Percentiles rank a stretch among this genome's conserved stretches.
Conservation (phyloP, 176 grass and related monocot genomes). For the Pontederia paniculata region DNA sequence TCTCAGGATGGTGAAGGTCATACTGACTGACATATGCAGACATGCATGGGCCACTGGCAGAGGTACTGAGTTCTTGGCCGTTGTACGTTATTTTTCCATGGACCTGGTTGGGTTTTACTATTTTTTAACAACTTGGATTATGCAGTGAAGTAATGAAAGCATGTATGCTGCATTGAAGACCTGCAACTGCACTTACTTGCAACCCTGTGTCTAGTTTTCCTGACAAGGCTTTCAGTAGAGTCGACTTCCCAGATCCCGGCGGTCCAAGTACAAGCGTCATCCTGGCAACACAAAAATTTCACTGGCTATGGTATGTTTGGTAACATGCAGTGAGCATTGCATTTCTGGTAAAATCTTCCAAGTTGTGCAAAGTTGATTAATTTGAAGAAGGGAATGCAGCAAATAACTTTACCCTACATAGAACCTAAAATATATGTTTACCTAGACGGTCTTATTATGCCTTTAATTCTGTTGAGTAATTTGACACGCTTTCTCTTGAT, state of each 20-base stretch:
- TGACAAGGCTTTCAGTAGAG: slow-evolving; percentile 63
- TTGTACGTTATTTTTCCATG: slow-evolving; percentile 60
- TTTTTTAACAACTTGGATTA: too few relatives aligned
- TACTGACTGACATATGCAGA: slow-evolving; percentile 73
- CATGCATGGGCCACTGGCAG: slow-evolving; percentile 33
- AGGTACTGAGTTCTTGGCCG: slow-evolving; percentile 44
- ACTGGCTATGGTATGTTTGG: not conserved
- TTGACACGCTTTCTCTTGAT: too few relatives aligned
- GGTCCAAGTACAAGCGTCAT: slow-evolving; percentile 94
- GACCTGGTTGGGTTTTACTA: slow-evolving; percentile 18
- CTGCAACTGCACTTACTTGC: slow-evolving; percentile 36
- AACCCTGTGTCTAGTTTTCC: slow-evolving; percentile 52
- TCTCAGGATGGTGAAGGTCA: slow-evolving; percentile 94
- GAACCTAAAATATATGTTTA: too few relatives aligned
- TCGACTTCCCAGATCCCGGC: slow-evolving; percentile 85
- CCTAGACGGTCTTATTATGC: too few relatives aligned
- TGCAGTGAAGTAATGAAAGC: not conserved
- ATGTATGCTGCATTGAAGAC: not conserved
- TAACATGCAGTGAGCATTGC: too few relatives aligned
- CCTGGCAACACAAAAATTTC: slow-evolving; percentile 29
- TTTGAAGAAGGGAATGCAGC: too few relatives aligned
- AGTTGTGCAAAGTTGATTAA: too few relatives aligned
- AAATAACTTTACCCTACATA: too few relatives aligned
- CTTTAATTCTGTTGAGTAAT: too few relatives aligned
- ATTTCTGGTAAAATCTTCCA: too few relatives aligned